Percentiles rank a stretch among this genome's conserved stretches.
phyloP scores from a whole-genome alignment of 805 yeast species.

The Ogataea angusta region DNA sequence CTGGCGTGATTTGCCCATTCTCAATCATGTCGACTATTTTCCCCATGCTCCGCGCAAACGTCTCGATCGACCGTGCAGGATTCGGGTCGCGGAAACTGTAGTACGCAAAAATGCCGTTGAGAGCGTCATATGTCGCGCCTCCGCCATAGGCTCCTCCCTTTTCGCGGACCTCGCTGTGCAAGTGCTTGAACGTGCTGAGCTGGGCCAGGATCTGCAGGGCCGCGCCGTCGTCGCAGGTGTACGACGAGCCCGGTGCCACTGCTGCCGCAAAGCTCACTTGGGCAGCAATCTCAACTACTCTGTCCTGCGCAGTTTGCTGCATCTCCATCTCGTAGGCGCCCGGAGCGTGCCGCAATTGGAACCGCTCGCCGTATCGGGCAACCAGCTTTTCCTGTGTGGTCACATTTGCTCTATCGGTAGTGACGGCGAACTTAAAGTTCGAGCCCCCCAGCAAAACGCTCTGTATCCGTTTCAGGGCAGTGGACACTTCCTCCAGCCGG shows the following conservation, averaged over 20 bases:
- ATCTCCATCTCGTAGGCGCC: conserved; percentile 13
- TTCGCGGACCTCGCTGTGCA: conserved; percentile 89
- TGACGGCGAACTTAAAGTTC: conserved; percentile 50
- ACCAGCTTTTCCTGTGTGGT: conserved; percentile 36
- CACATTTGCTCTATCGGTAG: conserved; percentile 50
- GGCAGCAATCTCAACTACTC: conserved; percentile 71
- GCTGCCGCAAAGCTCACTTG: conserved; percentile 83
- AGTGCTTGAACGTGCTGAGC: conserved; percentile 71
- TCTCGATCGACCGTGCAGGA: conserved; percentile 62
- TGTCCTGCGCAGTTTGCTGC: conserved; percentile 24
- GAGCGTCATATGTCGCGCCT: conserved; percentile 78
- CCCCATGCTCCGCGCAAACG: conserved; percentile 52
- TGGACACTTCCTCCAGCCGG: conserved; percentile 54
- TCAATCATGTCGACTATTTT: conserved; percentile 38
- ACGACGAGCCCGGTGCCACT: conserved; percentile 63
- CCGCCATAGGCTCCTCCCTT: conserved; percentile 99
- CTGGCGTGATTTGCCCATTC: conserved; percentile 33
- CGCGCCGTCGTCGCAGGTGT: conserved; percentile 74
- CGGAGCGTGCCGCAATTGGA: conserved; percentile 6
- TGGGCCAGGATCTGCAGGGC: conserved; percentile 79
- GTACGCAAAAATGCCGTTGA: conserved; percentile 75
- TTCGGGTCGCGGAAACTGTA: conserved; percentile 96
- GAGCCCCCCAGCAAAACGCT: conserved; percentile 40
- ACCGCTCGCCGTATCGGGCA: conserved; percentile 29
- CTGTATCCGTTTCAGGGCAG: conserved; percentile 55